A percentile compares a stretch with the other conserved stretches of the same genome.
Conservation (phyloP, 2,329 filamentous ascomycete species). For the Fusarium poae region DNA sequence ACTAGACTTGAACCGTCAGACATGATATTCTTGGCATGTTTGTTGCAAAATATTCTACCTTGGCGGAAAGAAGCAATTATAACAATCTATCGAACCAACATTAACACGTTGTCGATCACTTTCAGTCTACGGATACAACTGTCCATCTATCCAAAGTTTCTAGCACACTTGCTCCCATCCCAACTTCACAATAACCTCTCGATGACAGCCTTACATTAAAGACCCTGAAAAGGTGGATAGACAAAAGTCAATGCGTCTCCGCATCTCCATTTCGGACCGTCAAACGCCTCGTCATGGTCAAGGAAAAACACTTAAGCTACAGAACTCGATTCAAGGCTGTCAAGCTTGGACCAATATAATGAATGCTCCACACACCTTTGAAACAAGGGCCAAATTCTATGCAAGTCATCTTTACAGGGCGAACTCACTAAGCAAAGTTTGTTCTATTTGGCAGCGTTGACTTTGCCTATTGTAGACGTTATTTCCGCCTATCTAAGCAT, state of each 20-base stretch:
- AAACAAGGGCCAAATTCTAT: slow-evolving; percentile 7
- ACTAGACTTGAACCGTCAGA: not conserved
- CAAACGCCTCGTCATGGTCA: not conserved
- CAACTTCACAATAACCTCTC: not conserved
- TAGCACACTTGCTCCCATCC: not conserved
- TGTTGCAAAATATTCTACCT: not conserved
- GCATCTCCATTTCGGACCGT: not conserved
- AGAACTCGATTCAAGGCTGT: not conserved
- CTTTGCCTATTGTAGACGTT: not conserved
- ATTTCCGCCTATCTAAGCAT: not conserved
- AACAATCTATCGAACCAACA: not conserved
- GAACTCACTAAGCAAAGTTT: not conserved
- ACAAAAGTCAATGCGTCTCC: not conserved
- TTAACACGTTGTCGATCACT: rapidly evolving
- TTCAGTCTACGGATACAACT: not conserved
- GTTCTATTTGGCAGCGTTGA: not conserved
- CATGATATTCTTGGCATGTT: not conserved
- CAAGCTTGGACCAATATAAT: not conserved
- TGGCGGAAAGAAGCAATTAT: not conserved
- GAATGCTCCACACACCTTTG: slow-evolving; percentile 6
- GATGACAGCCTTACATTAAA: not conserved
- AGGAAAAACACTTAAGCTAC: not conserved
- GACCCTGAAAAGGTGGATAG: not conserved
- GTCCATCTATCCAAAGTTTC: not conserved
- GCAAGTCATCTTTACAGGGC: slow-evolving; percentile 3